Conservation (phyloP, 1,284 basidiomycete species). For the Athelia psychrophila region DNA sequence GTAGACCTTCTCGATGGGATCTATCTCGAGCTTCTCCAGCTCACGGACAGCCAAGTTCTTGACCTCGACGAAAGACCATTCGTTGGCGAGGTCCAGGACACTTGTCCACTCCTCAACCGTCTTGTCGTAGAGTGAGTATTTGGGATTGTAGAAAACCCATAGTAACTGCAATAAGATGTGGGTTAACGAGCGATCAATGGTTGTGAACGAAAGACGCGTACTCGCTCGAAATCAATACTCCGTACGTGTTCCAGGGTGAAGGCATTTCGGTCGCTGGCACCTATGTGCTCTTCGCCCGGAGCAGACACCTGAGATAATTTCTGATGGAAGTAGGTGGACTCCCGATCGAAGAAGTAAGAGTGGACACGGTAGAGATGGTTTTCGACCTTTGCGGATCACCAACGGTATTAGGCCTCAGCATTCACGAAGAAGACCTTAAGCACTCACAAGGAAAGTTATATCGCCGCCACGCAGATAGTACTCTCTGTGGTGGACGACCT, state of each 20-base stretch:
- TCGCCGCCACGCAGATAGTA: slow-evolving; percentile 57
- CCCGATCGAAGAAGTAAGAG: slow-evolving; percentile 53
- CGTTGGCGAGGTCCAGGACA: slow-evolving; percentile 54
- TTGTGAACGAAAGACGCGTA: background rate
- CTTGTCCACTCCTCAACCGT: slow-evolving; percentile 52
- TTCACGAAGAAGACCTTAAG: background rate
- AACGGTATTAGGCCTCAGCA: slow-evolving; percentile 1
- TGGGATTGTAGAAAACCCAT: slow-evolving; percentile 40
- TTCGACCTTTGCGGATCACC: slow-evolving; percentile 33
- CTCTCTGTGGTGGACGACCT: slow-evolving; percentile 31
- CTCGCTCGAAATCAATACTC: slow-evolving; percentile 27
- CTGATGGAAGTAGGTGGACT: slow-evolving; percentile 33
- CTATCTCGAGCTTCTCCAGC: slow-evolving; percentile 55
- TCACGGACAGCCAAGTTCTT: slow-evolving; percentile 57
- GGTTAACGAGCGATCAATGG: background rate
- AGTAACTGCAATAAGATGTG: slow-evolving; percentile 20
- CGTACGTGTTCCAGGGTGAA: slow-evolving; percentile 28
- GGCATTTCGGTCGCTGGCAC: slow-evolving; percentile 26
- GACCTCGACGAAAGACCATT: slow-evolving; percentile 61
- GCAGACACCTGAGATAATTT: slow-evolving; percentile 27
- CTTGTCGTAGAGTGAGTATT: slow-evolving; percentile 57
- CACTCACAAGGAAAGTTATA: slow-evolving; percentile 49
- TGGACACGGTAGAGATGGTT: slow-evolving; percentile 46
- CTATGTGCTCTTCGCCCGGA: slow-evolving; percentile 25
- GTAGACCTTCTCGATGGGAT: slow-evolving; percentile 59